These are phyloP conservation scores for Colletotrichum trifolii DNA, from an alignment of 2,329 filamentous ascomycete genomes.

Conservation along the genomic window DNA sequence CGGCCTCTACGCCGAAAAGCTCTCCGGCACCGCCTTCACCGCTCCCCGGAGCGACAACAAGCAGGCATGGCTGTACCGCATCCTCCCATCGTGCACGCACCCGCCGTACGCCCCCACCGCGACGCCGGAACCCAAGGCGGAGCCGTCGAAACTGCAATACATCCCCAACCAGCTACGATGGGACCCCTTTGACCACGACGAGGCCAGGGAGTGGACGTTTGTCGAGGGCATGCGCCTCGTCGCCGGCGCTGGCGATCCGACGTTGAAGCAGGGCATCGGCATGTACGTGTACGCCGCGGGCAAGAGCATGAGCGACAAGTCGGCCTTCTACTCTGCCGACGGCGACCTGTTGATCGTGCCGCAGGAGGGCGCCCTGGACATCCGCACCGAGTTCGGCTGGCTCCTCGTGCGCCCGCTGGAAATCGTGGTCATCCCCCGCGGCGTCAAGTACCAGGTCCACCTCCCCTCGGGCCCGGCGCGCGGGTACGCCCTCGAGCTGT, in stretches of 20 bases:
- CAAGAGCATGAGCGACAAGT: constrained; percentile 77
- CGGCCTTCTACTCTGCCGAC: constrained; percentile 87
- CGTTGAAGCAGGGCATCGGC: constrained; percentile 81
- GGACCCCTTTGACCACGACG: constrained; percentile 79
- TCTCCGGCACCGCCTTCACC: constrained; percentile 79
- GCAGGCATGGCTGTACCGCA: constrained; percentile 79
- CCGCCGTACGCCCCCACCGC: constrained; percentile 63
- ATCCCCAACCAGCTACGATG: constrained; percentile 86
- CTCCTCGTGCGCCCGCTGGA: constrained; percentile 82
- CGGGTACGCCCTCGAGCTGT: constrained; percentile 81
- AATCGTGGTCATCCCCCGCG: constrained; percentile 80
- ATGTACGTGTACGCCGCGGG: constrained; percentile 85
- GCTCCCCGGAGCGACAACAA: constrained; percentile 75
- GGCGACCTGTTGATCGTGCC: constrained; percentile 82
- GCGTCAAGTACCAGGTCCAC: constrained; percentile 78
- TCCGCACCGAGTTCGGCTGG: constrained; percentile 81
- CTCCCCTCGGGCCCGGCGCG: constrained; percentile 70
- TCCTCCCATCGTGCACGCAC: constrained; percentile 73
- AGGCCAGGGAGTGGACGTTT: constrained; percentile 63
- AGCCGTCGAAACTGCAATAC: constrained; percentile 67
- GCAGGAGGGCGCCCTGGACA: constrained; percentile 79
- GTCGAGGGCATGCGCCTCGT: constrained; percentile 73
- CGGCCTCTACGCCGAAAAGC: constrained; percentile 85
- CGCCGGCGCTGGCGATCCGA: constrained; percentile 82
- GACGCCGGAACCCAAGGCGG: constrained; percentile 36